Evolutionary conservation across 2,329 filamentous ascomycete genomes (phyloP).

Genomic region (Colletotrichum gigasporum): DNA sequence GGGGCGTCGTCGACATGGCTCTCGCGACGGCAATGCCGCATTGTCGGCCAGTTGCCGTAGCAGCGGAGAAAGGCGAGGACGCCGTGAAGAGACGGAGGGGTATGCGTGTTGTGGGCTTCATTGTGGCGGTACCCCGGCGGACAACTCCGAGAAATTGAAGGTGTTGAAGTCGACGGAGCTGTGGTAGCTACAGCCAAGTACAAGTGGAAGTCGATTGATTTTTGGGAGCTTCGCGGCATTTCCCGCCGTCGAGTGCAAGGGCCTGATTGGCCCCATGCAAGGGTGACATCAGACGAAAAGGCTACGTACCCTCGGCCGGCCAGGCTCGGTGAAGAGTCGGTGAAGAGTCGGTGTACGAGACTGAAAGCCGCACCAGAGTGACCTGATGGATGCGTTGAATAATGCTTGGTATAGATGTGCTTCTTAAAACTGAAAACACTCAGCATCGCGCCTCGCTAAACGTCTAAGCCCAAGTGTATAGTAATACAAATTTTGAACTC

Average conservation of each 20-base stretch:
- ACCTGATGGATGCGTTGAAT: neutral
- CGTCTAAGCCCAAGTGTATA: constrained; percentile 25
- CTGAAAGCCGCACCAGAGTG: neutral
- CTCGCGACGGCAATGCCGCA: constrained; percentile 39
- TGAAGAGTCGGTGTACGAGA: constrained; percentile 8
- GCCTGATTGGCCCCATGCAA: constrained; percentile 14
- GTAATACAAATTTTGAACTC: constrained; percentile 23
- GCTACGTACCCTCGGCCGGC: neutral
- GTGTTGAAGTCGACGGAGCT: neutral
- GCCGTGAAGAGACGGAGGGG: constrained; percentile 39
- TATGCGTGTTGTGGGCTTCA: constrained; percentile 52
- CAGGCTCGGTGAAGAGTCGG: constrained; percentile 19
- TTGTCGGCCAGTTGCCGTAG: constrained; percentile 35
- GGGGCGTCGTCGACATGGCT: constrained; percentile 38
- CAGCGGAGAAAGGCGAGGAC: constrained; percentile 35
- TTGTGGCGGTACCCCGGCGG: constrained; percentile 41
- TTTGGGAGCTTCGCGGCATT: constrained; percentile 19
- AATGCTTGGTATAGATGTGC: neutral
- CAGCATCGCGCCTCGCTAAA: constrained; percentile 30
- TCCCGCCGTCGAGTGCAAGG: neutral
- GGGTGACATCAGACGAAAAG: constrained; percentile 9
- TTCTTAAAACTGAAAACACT: constrained; percentile 19
- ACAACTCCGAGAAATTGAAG: too few species aligned
- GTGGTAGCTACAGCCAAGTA: neutral
- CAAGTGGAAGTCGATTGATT: constrained; percentile 15